Conservation (phyloP, 2,329 filamentous ascomycete genomes). For the Trichoderma guizhouense region DNA sequence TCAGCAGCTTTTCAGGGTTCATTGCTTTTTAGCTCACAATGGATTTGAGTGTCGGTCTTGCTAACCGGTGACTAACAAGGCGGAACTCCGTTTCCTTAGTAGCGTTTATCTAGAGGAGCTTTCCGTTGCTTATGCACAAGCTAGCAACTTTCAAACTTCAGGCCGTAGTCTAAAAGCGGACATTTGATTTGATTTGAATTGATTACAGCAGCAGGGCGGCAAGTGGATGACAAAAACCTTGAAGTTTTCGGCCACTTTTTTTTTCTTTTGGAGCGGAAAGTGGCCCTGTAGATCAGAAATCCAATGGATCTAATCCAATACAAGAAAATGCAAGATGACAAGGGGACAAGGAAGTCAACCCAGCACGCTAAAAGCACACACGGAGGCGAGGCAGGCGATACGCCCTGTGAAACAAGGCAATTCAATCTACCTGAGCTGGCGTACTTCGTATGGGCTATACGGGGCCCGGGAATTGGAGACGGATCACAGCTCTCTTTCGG, state of each 20-base stretch:
- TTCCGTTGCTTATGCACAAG: not conserved
- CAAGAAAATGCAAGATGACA: not conserved
- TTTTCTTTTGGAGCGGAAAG: not conserved
- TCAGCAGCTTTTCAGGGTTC: not conserved
- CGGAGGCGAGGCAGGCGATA: not conserved
- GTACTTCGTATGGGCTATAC: not conserved
- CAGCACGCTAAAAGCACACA: not conserved
- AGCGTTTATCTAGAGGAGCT: not conserved
- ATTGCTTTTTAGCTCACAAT: not conserved
- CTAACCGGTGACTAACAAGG: not conserved
- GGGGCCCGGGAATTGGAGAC: not conserved
- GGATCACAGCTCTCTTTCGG: not conserved
- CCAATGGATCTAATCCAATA: not conserved
- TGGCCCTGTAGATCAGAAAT: not conserved
- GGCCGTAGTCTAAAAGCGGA: not conserved
- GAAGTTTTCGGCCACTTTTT: not conserved
- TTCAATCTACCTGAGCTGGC: not conserved
- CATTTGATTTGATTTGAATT: constrained; percentile 11
- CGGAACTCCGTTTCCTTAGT: not conserved
- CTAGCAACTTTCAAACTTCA: not conserved
- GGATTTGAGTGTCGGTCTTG: not conserved
- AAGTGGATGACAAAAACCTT: not conserved
- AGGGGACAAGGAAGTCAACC: not conserved
- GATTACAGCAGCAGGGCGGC: not conserved
- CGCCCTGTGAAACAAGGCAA: not conserved